Evolutionary conservation across 805 yeast species (phyloP), one percentile per base, ranked within the genome.

Genomic region (Kodamaea kaohsiungensis): DNA sequence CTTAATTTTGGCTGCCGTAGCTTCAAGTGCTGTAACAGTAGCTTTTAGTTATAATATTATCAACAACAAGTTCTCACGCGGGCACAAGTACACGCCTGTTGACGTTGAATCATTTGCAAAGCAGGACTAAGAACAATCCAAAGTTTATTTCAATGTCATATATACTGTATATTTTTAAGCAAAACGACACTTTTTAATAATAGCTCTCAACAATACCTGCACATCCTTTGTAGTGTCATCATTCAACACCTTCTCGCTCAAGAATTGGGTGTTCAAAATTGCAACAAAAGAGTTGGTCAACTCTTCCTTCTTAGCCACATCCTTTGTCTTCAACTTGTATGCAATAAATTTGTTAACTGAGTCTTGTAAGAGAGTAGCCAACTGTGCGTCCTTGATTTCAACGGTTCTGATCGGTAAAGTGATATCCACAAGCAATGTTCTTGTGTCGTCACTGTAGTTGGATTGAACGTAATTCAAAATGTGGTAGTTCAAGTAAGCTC

Each of bases 271-370:
- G 47, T 59, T 60, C 52, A 73, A 60, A 46, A 63, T 63, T 7
- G 60, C 60, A 13, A 68, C 63, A 56, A 59, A 75, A 30, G 56
- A 50, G 10, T 58, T 55, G 3, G 71, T 75, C 47, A 84, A 62
- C 22, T 65, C 60, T 13, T 63, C 66, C 47, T 70, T 69, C 50
- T 68, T 59, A 15, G 63, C 65, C 38, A 65, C 68, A 48, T 66
- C 65, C 45, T 57, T 60, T n/a, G 71, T 54, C 64, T 79, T 85
- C 58, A 66, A 60, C 57, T 80, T 77, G 64, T 83, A 85, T 7
- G 90, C 87, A 58, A 82, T 73, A 65, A 83, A 89, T 64, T 85
- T 84, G 65, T 87, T 88, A 43, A 91, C 88, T 16, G 91, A 78
- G 18, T 79, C 76, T 70, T 89, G 90, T 63, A 92, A 77, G 49